Conservation (phyloP, 1,284 basidiomycete genomes). For the Irpex sp. region DNA sequence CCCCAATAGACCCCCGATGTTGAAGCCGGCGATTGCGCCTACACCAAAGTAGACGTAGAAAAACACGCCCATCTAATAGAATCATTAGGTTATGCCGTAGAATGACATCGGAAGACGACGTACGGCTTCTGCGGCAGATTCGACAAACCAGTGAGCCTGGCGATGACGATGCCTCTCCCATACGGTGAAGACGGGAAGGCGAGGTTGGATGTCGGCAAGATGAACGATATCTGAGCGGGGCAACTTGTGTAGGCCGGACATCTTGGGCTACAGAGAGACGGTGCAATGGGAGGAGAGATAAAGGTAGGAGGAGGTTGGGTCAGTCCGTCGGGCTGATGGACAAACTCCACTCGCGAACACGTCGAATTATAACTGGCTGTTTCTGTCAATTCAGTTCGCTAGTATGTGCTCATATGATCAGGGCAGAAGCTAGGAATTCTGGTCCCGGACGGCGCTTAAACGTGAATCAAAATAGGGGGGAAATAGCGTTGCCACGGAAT, state of each 20-base stretch:
- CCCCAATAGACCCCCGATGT: conserved; percentile 47
- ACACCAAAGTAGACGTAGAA: conserved; percentile 55
- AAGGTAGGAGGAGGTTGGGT: background rate
- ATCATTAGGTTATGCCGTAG: background rate
- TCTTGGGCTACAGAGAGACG: background rate
- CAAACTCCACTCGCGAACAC: background rate
- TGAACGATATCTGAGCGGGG: conserved; percentile 12
- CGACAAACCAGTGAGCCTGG: conserved; percentile 47
- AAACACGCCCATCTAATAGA: conserved; percentile 38
- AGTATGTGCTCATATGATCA: background rate
- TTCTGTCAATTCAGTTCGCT: background rate
- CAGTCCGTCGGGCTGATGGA: background rate
- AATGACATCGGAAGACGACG: conserved; percentile 13
- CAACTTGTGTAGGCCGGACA: conserved; percentile 1
- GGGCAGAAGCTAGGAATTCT: background rate
- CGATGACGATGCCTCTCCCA: conserved; percentile 56
- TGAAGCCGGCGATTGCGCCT: conserved; percentile 53
- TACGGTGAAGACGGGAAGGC: conserved; percentile 34
- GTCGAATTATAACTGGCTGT: background rate
- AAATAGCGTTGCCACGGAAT: background rate
- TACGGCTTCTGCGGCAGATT: conserved; percentile 61
- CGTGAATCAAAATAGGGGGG: background rate
- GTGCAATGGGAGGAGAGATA: background rate
- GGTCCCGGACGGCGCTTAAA: background rate
- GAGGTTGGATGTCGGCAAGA: conserved; percentile 22